Base-by-base conservation (phyloP, 2,329 filamentous ascomycete species). In the Pseudonectria buxi region DNA sequence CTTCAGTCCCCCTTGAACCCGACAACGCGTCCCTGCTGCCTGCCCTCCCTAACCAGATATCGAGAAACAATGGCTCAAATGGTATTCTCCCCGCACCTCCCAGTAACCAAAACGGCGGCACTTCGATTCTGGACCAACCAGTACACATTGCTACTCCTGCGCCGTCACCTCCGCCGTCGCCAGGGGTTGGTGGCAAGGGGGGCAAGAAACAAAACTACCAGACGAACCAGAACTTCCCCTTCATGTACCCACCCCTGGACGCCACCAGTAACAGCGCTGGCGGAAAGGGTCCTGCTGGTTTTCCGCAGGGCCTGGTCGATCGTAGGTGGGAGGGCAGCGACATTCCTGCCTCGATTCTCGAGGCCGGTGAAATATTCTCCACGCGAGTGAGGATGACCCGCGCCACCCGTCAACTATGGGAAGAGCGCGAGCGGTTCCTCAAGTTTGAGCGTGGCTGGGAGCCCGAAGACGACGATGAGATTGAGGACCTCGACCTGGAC, bases 141-240 rank as follows among this genome's bases (percentile, higher is more conserved):
- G 90, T 98, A 6, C 92, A 98, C 59, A 98, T 98, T 50, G 92
- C 92, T n/a, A 98, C 92, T 1, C 92, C 92, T 1, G 90, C 89
- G 0, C 92, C 92, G 2, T 98, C 92, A 0, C 92, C 92, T 15
- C 92, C 92, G 0, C 92, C 92, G 1, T 95, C 90, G 2, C 92
- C 92, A 1, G 74, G 69, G 9, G 82, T 83, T 24, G 89, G 88
- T 16, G 88, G 88, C 1, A 98, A 96, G 59, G 86, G 85, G 34
- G 89, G 84, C 1, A 98, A 98, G 69, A 98, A 98, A 57, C 92
- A 98, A 55, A 98, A 96, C 50, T 98, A 98, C 53, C 92, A 98
- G 59, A 98, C 92, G 0, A 98, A 98, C 55, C 92, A 98, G 52
- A 92, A 95, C 56, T 96, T 98, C 46, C 92, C 92, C 0, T 96